Evolutionary conservation across 2,329 filamentous ascomycete species (phyloP).

Genomic region (Cladosporium austrohemisphaericum): DNA sequence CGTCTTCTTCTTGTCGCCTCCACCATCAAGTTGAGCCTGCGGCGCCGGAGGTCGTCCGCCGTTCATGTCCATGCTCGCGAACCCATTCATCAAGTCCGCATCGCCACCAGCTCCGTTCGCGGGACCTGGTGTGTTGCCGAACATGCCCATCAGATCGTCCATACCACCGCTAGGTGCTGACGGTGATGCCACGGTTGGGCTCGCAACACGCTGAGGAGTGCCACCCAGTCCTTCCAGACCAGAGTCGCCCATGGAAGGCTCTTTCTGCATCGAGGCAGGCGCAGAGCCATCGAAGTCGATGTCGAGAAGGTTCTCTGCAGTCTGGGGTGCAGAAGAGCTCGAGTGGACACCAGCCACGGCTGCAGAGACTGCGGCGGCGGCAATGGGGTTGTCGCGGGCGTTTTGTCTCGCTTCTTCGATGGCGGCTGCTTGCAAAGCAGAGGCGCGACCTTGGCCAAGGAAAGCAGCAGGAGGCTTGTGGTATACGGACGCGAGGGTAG

Average conservation of each 20-base stretch:
- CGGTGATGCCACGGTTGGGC: constrained; percentile 51
- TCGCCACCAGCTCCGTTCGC: constrained; percentile 24
- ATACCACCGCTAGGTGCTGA: constrained; percentile 54
- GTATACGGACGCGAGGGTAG: constrained; percentile 93
- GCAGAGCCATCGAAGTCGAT: constrained; percentile 94
- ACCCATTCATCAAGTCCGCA: constrained; percentile 66
- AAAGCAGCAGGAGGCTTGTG: constrained; percentile 99
- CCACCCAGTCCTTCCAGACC: constrained; percentile 55
- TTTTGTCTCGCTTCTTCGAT: constrained; percentile 95
- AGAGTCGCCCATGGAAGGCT: constrained; percentile 49
- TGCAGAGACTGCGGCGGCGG: constrained; percentile 71
- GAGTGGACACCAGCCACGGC: constrained; percentile 48
- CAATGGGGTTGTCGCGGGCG: constrained; percentile 88
- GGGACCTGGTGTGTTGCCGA: constrained; percentile 43
- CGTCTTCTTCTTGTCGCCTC: constrained; percentile 45
- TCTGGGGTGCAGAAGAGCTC: constrained; percentile 56
- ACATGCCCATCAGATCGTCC: constrained; percentile 76
- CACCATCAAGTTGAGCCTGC: constrained; percentile 52
- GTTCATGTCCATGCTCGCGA: constrained; percentile 74
- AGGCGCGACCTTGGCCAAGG: constrained; percentile 89
- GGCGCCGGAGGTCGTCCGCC: constrained; percentile 62
- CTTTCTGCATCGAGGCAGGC: constrained; percentile 76
- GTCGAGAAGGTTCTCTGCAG: constrained; percentile 90
- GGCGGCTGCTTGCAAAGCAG: constrained; percentile 88
- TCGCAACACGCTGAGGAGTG: constrained; percentile 66